Evolutionary conservation across 192 early-diverging fungal genomes (phyloP).

Genomic region (Coemansia sp.): DNA sequence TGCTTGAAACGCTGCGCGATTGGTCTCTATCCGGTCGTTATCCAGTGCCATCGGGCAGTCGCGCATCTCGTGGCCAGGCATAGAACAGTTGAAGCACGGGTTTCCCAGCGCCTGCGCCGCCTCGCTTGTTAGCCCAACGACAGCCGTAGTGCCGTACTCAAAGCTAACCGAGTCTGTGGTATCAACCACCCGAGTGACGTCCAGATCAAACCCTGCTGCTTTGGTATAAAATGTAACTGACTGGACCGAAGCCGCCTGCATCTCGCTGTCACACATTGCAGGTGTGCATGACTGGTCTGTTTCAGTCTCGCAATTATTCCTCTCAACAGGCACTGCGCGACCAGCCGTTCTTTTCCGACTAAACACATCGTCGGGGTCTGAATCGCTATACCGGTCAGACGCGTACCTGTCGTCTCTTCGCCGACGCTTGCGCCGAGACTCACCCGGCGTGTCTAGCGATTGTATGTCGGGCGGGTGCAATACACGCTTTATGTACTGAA

Average conservation of each 20-base stretch:
- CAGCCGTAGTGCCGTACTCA: slow-evolving; percentile 19
- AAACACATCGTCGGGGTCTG: neutral
- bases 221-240: slow-evolving; percentile 21
- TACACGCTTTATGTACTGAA: slow-evolving; percentile 20
- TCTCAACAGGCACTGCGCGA: neutral
- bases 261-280: neutral
- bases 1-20: slow-evolving; percentile 27
- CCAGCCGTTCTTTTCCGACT: neutral
- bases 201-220: slow-evolving; percentile 34
- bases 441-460: neutral
- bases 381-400: neutral
- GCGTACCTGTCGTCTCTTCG: slow-evolving; percentile 13
- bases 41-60: slow-evolving; percentile 39
- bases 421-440: slow-evolving; percentile 32
- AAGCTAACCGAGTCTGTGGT: slow-evolving; percentile 16
- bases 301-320: too few relatives aligned
- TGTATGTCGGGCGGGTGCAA: slow-evolving; percentile 3
- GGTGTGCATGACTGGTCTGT: neutral
- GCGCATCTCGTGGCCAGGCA: slow-evolving; percentile 39
- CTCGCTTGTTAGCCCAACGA: slow-evolving; percentile 28
- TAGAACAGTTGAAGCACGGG: slow-evolving; percentile 49
- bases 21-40: slow-evolving; percentile 26
- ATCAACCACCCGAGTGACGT: slow-evolving; percentile 15
- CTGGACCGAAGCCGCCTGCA: neutral
- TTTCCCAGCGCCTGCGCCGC: slow-evolving; percentile 28